These are phyloP conservation scores for Nitzschia sp. DNA, from an alignment of 108 stramenopile species.

Conservation along the genomic window DNA sequence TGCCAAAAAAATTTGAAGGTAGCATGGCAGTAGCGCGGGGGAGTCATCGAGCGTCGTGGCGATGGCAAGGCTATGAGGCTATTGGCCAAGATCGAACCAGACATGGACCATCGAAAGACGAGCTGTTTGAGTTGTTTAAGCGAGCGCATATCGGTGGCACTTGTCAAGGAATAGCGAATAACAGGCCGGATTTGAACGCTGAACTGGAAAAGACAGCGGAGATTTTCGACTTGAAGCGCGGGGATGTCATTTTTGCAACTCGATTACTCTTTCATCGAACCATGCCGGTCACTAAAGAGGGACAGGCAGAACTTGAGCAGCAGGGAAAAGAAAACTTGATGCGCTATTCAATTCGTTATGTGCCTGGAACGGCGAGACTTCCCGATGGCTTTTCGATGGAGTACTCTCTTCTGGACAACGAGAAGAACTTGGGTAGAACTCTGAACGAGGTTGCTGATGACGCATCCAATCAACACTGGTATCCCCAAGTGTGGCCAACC, in stretches of 20 bases:
- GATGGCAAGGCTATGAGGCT: slow-evolving; percentile 44
- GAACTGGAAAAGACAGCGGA: slow-evolving; percentile 38
- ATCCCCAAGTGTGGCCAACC: slow-evolving; percentile 59
- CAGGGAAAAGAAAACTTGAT: slow-evolving; percentile 15
- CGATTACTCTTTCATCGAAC: slow-evolving; percentile 66
- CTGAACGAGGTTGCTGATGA: slow-evolving; percentile 42
- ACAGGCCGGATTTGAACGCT: slow-evolving; percentile 41
- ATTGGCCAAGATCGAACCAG: slow-evolving; percentile 43
- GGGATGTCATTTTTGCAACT: slow-evolving; percentile 61
- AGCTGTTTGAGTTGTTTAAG: slow-evolving; percentile 16
- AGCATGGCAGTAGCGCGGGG: slow-evolving; percentile 47
- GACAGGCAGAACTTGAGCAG: slow-evolving; percentile 1
- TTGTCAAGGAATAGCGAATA: slow-evolving; percentile 39
- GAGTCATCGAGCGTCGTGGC: slow-evolving; percentile 52
- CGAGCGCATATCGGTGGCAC: slow-evolving; percentile 26
- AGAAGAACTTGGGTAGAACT: slow-evolving; percentile 38
- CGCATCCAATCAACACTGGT: slow-evolving; percentile 35
- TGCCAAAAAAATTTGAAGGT: slow-evolving; percentile 37
- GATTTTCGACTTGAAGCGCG: slow-evolving; percentile 45
- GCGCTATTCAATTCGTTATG: slow-evolving; percentile 60
- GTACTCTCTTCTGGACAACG: slow-evolving; percentile 33
- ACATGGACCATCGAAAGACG: slow-evolving; percentile 36
- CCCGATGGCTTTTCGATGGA: slow-evolving; percentile 45
- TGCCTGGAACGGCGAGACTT: slow-evolving; percentile 45
- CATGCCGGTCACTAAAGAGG: slow-evolving; percentile 33